A percentile compares a stretch with the other conserved stretches of the same genome.
Conservation (phyloP, 306 rosid genomes). For the Acacia melanoxylon region DNA sequence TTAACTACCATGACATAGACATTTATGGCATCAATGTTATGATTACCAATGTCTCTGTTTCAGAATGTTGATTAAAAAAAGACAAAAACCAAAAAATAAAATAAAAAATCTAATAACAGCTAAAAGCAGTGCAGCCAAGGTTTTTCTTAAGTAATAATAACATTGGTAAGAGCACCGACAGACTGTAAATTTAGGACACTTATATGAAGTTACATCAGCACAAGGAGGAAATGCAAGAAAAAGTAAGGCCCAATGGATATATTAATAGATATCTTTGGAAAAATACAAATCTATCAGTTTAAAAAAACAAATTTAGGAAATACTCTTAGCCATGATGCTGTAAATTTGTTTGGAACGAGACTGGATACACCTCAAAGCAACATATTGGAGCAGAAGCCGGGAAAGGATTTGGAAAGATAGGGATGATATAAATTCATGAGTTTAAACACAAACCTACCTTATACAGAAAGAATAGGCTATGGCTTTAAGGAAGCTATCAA, state of each 20-base stretch:
- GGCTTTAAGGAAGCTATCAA: background rate
- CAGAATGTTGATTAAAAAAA: background rate
- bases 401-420: background rate
- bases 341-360: background rate
- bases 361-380: conserved; percentile 4
- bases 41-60: background rate
- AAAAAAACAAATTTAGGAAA: background rate
- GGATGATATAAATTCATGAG: background rate
- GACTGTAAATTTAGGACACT: background rate
- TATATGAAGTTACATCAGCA: background rate
- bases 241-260: background rate
- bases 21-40: background rate
- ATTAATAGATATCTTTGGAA: no score
- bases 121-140: background rate
- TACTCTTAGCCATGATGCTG: background rate
- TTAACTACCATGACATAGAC: background rate
- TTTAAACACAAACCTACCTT: background rate
- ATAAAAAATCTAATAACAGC: background rate
- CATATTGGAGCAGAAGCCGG: conserved; percentile 18
- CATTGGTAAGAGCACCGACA: background rate
- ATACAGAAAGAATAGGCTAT: background rate
- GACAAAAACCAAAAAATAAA: no score
- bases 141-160: background rate
- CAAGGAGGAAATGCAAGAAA: background rate
- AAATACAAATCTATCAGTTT: no score